Evolutionary conservation across 345 rosid genomes (phyloP).

Genomic region (Angophora floribunda): DNA sequence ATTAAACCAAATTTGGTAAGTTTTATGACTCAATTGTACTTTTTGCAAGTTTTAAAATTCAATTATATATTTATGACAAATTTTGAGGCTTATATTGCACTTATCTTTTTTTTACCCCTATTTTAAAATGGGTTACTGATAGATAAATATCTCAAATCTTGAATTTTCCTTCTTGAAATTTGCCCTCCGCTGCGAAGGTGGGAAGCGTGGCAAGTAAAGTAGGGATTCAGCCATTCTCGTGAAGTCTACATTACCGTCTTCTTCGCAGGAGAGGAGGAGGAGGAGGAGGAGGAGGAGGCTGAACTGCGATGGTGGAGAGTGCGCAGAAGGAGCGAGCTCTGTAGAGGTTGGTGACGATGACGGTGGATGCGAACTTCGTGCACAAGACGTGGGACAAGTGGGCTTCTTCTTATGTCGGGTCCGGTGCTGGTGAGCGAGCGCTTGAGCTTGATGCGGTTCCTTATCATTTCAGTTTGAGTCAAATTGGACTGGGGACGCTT

Average conservation of each 20-base stretch:
- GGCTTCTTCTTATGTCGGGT: slow-evolving; percentile 47
- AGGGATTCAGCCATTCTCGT: background rate
- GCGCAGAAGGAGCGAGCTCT: background rate
- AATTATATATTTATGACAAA: too few species aligned
- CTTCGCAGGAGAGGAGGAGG: background rate
- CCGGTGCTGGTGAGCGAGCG: slow-evolving; percentile 26
- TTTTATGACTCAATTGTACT: too few species aligned
- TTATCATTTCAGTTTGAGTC: background rate
- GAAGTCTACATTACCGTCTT: background rate
- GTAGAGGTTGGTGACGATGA: background rate
- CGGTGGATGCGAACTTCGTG: slow-evolving; percentile 63
- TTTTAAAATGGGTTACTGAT: background rate
- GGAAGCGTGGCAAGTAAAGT: background rate
- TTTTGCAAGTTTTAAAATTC: too few species aligned
- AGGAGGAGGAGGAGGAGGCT: background rate
- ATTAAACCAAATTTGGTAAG: too few species aligned
- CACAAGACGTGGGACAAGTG: slow-evolving; percentile 72
- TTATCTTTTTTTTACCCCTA: accelerated
- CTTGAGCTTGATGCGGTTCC: background rate
- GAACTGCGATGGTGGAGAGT: background rate
- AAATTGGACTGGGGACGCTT: background rate
- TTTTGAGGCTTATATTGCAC: too few species aligned
- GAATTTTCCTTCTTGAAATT: too few species aligned
- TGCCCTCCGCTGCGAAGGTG: background rate
- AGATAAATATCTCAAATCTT: too few species aligned